These are phyloP conservation scores for Salvia hispanica DNA, from an alignment of 257 asterid genomes.

Conservation along the genomic window DNA sequence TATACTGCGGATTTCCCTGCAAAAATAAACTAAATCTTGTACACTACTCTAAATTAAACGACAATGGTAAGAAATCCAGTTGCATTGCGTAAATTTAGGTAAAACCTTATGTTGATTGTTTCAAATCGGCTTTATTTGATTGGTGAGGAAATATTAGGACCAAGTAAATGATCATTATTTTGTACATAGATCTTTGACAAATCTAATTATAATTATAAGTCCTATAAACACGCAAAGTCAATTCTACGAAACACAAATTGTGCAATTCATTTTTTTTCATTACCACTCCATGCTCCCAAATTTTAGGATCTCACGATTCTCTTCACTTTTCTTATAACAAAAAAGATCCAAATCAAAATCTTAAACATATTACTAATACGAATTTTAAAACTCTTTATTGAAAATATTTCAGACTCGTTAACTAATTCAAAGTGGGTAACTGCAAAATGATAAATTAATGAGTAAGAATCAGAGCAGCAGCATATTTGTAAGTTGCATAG, in stretches of 20 bases:
- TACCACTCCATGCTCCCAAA: background rate
- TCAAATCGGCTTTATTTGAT: background rate
- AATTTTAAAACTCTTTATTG: too few relatives aligned
- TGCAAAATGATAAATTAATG: too few relatives aligned
- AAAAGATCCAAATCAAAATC: background rate
- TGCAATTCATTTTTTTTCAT: background rate
- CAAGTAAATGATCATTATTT: background rate
- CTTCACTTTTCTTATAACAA: background rate
- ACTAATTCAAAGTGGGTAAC: too few relatives aligned
- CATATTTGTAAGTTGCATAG: slow-evolving; percentile 37
- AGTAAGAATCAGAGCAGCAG: slow-evolving; percentile 27
- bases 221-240: background rate
- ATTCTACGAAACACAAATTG: background rate
- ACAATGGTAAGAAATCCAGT: too few relatives aligned
- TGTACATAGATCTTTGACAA: background rate
- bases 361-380: background rate
- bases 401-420: too few relatives aligned
- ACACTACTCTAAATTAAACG: too few relatives aligned
- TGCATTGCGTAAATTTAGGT: background rate
- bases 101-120: background rate
- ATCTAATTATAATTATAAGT: background rate
- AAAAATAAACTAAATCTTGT: too few relatives aligned
- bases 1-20: background rate
- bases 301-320: background rate
- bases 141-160: background rate